Conservation (phyloP, 2,329 filamentous ascomycete genomes). For the Arthrinium phaeospermum region DNA sequence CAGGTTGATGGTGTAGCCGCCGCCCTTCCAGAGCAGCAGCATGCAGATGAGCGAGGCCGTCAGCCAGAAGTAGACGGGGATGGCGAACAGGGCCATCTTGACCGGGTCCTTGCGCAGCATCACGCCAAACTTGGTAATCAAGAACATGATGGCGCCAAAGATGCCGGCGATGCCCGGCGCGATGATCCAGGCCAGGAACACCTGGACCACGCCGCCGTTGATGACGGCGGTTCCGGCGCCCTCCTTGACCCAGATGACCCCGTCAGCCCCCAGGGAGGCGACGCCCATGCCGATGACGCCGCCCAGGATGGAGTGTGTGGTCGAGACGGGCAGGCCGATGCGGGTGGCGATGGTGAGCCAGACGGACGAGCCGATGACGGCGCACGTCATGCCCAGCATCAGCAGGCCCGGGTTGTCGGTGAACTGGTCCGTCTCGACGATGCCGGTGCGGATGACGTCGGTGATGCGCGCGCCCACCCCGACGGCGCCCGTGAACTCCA, state of each 20-base stretch:
- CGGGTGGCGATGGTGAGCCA: constrained; percentile 64
- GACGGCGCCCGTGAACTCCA: constrained; percentile 67
- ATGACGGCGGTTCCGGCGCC: constrained; percentile 41
- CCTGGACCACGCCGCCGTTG: constrained; percentile 59
- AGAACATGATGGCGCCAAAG: constrained; percentile 61
- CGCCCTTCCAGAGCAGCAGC: constrained; percentile 65
- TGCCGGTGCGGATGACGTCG: constrained; percentile 65
- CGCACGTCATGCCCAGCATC: constrained; percentile 65
- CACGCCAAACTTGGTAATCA: constrained; percentile 61
- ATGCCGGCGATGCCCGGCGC: constrained; percentile 60
- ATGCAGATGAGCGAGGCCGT: constrained; percentile 62
- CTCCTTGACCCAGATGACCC: constrained; percentile 60
- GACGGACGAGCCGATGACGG: constrained; percentile 56
- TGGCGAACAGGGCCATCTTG: constrained; percentile 55
- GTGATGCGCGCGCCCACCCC: constrained; percentile 66
- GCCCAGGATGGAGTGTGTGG: constrained; percentile 66
- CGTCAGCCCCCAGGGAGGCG: constrained; percentile 55
- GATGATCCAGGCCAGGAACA: constrained; percentile 66
- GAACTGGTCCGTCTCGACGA: constrained; percentile 58
- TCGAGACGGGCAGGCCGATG: constrained; percentile 63
- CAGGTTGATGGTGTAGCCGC: constrained; percentile 52
- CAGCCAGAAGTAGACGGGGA: constrained; percentile 63
- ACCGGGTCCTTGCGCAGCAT: constrained; percentile 59
- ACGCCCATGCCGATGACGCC: constrained; percentile 66
- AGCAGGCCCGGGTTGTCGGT: constrained; percentile 53